A percentile compares a stretch with the other conserved stretches of the same genome.
Conservation (phyloP, 257 asterid species). For the Solanum habrochaites region DNA sequence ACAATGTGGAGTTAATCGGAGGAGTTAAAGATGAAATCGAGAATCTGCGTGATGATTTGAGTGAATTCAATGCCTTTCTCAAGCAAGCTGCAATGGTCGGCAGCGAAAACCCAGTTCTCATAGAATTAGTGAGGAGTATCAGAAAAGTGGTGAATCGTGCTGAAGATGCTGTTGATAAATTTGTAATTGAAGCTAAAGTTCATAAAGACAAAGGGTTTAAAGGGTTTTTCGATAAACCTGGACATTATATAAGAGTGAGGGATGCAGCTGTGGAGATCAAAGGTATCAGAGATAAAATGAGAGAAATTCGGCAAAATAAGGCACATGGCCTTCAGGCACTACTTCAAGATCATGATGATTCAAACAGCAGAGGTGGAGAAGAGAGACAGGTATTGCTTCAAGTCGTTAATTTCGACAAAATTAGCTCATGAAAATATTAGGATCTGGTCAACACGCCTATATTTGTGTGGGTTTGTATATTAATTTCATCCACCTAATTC, state of each 20-base stretch:
- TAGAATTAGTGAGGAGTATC: neutral
- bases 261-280: neutral
- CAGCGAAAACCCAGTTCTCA: neutral
- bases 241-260: neutral
- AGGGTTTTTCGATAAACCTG: neutral
- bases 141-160: conserved; percentile 4
- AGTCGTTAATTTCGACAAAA: neutral
- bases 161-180: conserved; percentile 14
- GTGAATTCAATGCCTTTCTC: neutral
- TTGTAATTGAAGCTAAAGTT: neutral
- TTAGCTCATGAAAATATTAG: neutral
- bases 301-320: neutral
- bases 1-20: neutral
- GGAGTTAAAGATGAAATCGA: neutral
- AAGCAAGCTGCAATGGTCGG: neutral
- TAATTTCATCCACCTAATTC: neutral
- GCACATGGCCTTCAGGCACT: neutral
- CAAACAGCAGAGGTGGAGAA: neutral
- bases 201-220: neutral
- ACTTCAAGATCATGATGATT: neutral
- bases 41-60: neutral
- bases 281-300: neutral
- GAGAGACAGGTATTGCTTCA: neutral
- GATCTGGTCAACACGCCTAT: no score
- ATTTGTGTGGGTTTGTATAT: neutral